These are phyloP conservation scores for Colletotrichum chlorophyti DNA, from an alignment of 2,329 filamentous ascomycete species.

Conservation along the genomic window DNA sequence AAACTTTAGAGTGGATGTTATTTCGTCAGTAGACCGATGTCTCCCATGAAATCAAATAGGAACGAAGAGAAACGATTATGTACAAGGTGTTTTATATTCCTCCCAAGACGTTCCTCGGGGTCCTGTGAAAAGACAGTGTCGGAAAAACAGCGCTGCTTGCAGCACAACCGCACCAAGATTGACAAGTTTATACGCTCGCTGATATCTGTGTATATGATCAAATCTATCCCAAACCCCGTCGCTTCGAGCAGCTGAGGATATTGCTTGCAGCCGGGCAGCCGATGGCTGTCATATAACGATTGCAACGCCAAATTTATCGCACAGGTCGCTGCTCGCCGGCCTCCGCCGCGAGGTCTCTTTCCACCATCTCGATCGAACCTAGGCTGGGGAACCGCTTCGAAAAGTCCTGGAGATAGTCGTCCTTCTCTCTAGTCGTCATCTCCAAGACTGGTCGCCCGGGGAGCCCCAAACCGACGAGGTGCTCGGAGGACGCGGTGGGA, in stretches of 20 bases:
- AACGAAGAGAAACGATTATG: too few species aligned
- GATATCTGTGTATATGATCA: constrained; percentile 16
- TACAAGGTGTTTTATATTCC: too few species aligned
- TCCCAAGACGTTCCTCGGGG: too few species aligned
- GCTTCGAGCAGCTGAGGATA: not conserved
- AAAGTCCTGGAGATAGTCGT: constrained; percentile 75
- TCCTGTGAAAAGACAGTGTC: too few species aligned
- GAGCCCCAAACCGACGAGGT: constrained; percentile 52
- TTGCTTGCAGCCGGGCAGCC: too few species aligned
- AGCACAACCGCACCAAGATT: too few species aligned
- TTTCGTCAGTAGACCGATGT: too few species aligned
- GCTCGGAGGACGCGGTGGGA: constrained; percentile 38
- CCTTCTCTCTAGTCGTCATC: constrained; percentile 65
- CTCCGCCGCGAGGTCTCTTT: constrained; percentile 63
- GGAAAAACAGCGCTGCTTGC: too few species aligned
- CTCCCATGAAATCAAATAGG: too few species aligned
- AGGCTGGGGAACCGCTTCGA: constrained; percentile 87
- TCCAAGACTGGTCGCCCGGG: constrained; percentile 57
- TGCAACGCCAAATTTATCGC: too few species aligned
- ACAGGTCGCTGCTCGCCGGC: constrained; percentile 31
- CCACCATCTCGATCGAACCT: constrained; percentile 86
- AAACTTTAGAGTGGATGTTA: too few species aligned
- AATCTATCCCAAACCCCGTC: constrained; percentile 1
- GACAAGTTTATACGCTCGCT: constrained; percentile 17
- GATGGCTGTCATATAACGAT: too few species aligned